Evolutionary conservation across 805 yeast genomes (phyloP).

Genomic region (Blastobotrys mokoenaii): DNA sequence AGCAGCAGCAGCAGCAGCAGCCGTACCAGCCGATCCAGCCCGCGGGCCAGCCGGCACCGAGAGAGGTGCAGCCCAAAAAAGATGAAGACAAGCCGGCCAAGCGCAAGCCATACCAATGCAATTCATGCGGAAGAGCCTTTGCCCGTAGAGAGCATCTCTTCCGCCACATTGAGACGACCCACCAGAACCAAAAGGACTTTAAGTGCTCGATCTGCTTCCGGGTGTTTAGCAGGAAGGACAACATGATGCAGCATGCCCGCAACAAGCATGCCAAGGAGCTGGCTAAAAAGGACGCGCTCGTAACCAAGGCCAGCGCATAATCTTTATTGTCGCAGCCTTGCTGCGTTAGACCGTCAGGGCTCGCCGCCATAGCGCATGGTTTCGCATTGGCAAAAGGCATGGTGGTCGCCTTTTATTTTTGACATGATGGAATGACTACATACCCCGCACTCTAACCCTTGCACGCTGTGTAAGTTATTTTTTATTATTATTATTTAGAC

Average conservation of each 20-base stretch:
- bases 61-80: background rate
- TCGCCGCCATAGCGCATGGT: no score
- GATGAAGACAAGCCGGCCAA: constrained; percentile 4
- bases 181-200: constrained; percentile 19
- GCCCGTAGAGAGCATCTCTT: constrained; percentile 20
- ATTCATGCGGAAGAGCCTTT: constrained; percentile 18
- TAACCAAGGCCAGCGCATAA: no score
- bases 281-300: background rate
- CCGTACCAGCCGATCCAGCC: background rate
- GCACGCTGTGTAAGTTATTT: background rate
- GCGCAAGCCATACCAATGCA: constrained; percentile 17
- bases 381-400: no score
- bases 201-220: constrained; percentile 16
- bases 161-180: constrained; percentile 20
- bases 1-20: background rate
- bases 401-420: no score
- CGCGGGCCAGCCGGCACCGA: background rate
- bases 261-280: constrained; percentile 15
- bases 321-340: no score
- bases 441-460: background rate
- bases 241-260: constrained; percentile 21
- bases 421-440: background rate
- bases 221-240: constrained; percentile 19
- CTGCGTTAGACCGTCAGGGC: no score
- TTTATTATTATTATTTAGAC: constrained; percentile 1